Base-by-base conservation (phyloP, 139 green algal species). In the Chlorella vulgaris region DNA sequence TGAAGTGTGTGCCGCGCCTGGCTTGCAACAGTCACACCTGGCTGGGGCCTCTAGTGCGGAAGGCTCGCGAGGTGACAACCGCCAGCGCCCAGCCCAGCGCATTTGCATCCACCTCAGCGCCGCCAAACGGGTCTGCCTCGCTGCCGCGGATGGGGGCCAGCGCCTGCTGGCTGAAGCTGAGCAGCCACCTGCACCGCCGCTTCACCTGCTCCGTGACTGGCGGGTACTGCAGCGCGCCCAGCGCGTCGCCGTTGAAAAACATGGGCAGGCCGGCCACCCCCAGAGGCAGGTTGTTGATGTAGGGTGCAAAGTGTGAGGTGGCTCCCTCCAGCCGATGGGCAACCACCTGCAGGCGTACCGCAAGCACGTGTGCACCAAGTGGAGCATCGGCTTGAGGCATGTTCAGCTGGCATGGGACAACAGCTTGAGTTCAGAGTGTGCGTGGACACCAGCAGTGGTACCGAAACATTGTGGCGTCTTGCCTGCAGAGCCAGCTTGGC, bases 1-100 rank as follows among this genome's bases (percentile, higher is more conserved):
- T n/a, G n/a, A n/a, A n/a, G n/a, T n/a, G n/a, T n/a, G n/a, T n/a
- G n/a, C n/a, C n/a, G n/a, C n/a, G n/a, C n/a, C n/a, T n/a, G n/a
- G n/a, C n/a, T n/a, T n/a, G n/a, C n/a, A 58, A 58, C 47, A 58
- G 47, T 58, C 47, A 58, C 33, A 68, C 93, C 3, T 92, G 78
- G 0, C 62, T 31, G 10, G 88, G 88, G 1, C 93, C 93, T 0
- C 80, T 63, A 2, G 89, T 88, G 2, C 93, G 83, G 80, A 97
- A 97, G 0, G 94, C 94, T 1, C 94, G 81, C 0, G 86, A 93
- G 0, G 88, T 94, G 0, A 96, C 91, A 5, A 86, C 89, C 24
- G 86, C 92, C 51, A 97, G 60, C 0, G 88, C 93, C 93, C 93
- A 97, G 21, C 90, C 93, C 4, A 96, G 63, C 0, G 87, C 88